Evolutionary conservation across 2,329 filamentous ascomycete species (phyloP).

Genomic region (Colletotrichum sojae): DNA sequence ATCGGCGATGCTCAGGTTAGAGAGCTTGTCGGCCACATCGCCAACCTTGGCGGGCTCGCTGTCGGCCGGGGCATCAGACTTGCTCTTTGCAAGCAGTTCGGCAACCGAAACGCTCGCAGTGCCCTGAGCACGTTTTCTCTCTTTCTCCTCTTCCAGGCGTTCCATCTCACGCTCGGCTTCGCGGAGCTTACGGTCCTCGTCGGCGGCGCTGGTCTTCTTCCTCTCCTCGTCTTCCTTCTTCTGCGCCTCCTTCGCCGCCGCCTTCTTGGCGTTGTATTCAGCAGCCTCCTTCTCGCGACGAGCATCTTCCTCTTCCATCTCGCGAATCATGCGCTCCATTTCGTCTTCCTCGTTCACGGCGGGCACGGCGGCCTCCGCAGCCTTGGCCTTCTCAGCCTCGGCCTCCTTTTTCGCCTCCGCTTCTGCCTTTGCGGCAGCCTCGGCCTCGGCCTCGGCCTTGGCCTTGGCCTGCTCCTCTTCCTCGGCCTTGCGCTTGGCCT

Average conservation of each 20-base stretch:
- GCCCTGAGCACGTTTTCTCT: conserved; percentile 66
- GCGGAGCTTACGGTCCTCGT: conserved; percentile 76
- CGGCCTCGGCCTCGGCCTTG: conserved; percentile 14
- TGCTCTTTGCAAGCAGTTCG: conserved; percentile 63
- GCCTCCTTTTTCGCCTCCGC: conserved; percentile 44
- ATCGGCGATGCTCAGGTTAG: conserved; percentile 64
- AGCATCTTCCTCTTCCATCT: conserved; percentile 72
- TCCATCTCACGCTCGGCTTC: conserved; percentile 83
- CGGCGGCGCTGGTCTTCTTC: conserved; percentile 66
- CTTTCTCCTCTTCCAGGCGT: conserved; percentile 79
- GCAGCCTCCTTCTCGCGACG: conserved; percentile 62
- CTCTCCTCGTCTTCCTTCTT: conserved; percentile 63
- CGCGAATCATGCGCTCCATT: conserved; percentile 71
- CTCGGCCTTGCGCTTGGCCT: conserved; percentile 27
- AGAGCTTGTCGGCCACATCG: conserved; percentile 64
- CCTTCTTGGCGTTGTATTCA: conserved; percentile 61
- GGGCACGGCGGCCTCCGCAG: conserved; percentile 45
- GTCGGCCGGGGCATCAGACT: conserved; percentile 53
- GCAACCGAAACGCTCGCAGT: conserved; percentile 64
- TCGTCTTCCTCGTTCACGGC: conserved; percentile 66
- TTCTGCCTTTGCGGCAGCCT: conserved; percentile 19
- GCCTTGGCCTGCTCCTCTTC: conserved; percentile 13
- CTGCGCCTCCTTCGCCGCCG: conserved; percentile 57
- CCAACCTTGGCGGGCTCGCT: conserved; percentile 53
- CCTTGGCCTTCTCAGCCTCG: conserved; percentile 54